Conservation (phyloP, 2,329 filamentous ascomycete genomes). For the Cladophialophora bantiana region DNA sequence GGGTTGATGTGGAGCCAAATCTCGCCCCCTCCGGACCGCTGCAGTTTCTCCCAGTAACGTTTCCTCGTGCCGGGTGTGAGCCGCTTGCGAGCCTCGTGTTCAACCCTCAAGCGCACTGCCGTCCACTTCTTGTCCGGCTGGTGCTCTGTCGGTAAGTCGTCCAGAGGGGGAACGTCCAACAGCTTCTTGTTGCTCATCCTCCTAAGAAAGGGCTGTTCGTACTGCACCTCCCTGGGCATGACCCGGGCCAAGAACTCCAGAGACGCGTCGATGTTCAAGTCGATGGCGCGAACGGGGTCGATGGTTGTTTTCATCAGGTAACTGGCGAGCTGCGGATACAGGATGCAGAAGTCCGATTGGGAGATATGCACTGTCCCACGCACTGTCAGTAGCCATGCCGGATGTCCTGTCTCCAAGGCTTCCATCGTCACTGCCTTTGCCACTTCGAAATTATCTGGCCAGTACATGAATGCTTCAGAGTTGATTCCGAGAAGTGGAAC, state of each 20-base stretch:
- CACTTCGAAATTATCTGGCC: slow-evolving; percentile 68
- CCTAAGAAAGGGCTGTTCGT: slow-evolving; percentile 55
- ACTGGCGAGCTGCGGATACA: slow-evolving; percentile 67
- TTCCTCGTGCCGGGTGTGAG: slow-evolving; percentile 31
- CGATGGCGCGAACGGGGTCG: slow-evolving; percentile 67
- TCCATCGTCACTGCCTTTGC: slow-evolving; percentile 65
- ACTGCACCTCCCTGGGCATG: slow-evolving; percentile 47
- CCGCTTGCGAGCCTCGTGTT: slow-evolving; percentile 55
- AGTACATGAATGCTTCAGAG: slow-evolving; percentile 74
- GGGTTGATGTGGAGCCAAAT: slow-evolving; percentile 39
- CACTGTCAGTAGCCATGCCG: slow-evolving; percentile 61
- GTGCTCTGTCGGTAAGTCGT: slow-evolving; percentile 60
- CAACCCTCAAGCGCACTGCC: slow-evolving; percentile 64
- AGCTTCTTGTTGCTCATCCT: slow-evolving; percentile 62
- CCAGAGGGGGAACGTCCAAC: slow-evolving; percentile 54
- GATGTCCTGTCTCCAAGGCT: slow-evolving; percentile 55
- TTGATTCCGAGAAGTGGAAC: slow-evolving; percentile 69
- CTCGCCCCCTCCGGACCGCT: slow-evolving; percentile 26
- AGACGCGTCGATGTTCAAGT: slow-evolving; percentile 67
- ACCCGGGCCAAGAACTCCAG: slow-evolving; percentile 66
- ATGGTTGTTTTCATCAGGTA: slow-evolving; percentile 68
- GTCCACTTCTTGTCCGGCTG: slow-evolving; percentile 66
- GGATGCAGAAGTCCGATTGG: slow-evolving; percentile 70
- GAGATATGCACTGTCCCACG: slow-evolving; percentile 70
- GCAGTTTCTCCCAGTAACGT: slow-evolving; percentile 32